Conservation (phyloP, 495 filamentous ascomycete genomes). For the Poronia punctata region DNA sequence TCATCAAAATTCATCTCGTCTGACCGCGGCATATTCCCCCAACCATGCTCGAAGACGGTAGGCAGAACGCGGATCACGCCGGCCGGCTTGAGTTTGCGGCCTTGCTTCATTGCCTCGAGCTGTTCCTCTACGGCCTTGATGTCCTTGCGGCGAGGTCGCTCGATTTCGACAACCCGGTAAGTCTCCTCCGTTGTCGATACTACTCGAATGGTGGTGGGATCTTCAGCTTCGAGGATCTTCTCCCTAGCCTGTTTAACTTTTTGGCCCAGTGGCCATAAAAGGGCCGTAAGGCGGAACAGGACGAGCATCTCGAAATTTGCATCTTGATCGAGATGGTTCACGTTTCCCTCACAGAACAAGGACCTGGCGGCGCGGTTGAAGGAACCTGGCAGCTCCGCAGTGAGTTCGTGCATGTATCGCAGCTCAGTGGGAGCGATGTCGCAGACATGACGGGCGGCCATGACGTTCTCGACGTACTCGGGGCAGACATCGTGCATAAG, state of each 20-base stretch:
- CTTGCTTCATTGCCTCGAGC: conserved; percentile 15
- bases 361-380: conserved; percentile 56
- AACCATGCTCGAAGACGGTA: conserved; percentile 30
- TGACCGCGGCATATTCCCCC: conserved; percentile 30
- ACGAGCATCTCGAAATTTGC: conserved; percentile 13
- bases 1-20: conserved; percentile 23
- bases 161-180: conserved; percentile 16
- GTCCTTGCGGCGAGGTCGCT: conserved; percentile 10
- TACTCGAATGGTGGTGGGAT: conserved; percentile 19
- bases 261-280: conserved; percentile 6
- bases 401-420: conserved; percentile 44
- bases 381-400: conserved; percentile 52
- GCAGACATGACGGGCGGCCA: conserved; percentile 60
- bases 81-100: conserved; percentile 24
- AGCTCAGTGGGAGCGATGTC: conserved; percentile 61
- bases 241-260: conserved; percentile 9
- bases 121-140: conserved; percentile 17
- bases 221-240: conserved; percentile 6
- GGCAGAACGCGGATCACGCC: conserved; percentile 32
- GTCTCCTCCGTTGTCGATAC: conserved; percentile 18
- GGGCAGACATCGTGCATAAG: conserved; percentile 77
- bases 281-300: conserved; percentile 13
- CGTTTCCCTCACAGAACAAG: conserved; percentile 19
- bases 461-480: conserved; percentile 63
- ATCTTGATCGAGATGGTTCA: conserved; percentile 11